Evolutionary conservation across 108 stramenopile genomes (phyloP), one percentile per base, ranked within the genome.

Genomic region (Fragilaria crotonensis): DNA sequence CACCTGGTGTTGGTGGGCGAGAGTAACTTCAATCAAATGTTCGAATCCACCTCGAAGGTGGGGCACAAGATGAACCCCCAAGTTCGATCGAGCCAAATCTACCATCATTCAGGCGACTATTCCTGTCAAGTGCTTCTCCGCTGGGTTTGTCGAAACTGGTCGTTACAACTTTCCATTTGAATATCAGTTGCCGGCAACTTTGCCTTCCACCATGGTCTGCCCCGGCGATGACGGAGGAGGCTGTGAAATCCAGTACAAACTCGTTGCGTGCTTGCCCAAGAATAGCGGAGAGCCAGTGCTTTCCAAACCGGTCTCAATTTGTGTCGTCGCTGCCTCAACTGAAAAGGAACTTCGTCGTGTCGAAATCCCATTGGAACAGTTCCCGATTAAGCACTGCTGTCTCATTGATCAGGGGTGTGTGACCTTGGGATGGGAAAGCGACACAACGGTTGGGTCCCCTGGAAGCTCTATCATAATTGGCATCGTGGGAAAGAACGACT

Each of bases 91-190:
- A 41, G 36, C 14, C 14, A 41, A 7, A 7, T 41, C 14, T 14
- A 41, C 11, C 36, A 41, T 41, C 7, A 41, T 41, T 14, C 11
- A 41, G 14, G 14, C 14, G 36, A 41, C 7, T 11, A 41, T 41
- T 14, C 36, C 36, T 41, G 36, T 41, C 11, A 41, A 7, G 7
- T 11, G 11, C 36, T 41, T 41, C 14, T 11, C 36, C 36, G 14
- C 14, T 1, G 27, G n/a, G 23, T 19, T 26, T 26, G 31, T 45
- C 30, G 45, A 36, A 1, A 11, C 25, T 19, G 65, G 67, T 20
- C 59, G 58, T 25, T 60, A 68, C 26, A 57, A 60, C 25, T 68
- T 58, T 53, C 59, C 60, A 19, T 68, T 68, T 29, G 52, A 61
- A 32, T 26, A 30, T 7, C 25, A 18, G 0, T 27, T 68, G 1